phyloP scores from a whole-genome alignment of 176 grass and related monocot species.

The Musa itinerans region DNA sequence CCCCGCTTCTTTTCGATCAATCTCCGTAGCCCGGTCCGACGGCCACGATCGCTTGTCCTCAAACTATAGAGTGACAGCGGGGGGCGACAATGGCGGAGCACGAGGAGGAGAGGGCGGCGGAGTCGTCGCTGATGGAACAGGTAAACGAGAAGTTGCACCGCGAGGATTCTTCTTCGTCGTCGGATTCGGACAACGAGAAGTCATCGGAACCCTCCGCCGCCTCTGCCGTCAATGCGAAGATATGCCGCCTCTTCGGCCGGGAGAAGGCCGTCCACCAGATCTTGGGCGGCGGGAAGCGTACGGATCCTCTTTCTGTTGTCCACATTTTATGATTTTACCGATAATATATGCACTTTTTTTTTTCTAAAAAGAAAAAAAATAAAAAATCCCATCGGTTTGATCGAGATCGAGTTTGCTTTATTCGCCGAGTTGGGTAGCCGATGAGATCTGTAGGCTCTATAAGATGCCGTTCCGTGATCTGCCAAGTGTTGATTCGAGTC shows the following conservation, averaged over 20 bases:
- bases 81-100: constrained; percentile 50
- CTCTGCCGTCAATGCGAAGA: constrained; percentile 11
- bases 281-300: constrained; percentile 76
- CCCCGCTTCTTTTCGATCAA: too few species aligned
- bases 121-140: constrained; percentile 57
- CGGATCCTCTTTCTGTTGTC: not conserved
- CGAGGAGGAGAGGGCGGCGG: constrained; percentile 51
- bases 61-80: not conserved
- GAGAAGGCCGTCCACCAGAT: constrained; percentile 64
- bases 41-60: too few species aligned
- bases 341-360: too few species aligned
- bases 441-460: too few species aligned
- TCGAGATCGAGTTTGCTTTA: not conserved
- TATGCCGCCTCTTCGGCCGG: constrained; percentile 46
- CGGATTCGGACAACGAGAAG: constrained; percentile 71
- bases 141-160: constrained; percentile 52
- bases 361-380: too few species aligned
- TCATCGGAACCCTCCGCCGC: constrained; percentile 19
- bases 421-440: too few species aligned
- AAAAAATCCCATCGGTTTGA: not conserved
- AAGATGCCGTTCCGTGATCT: too few species aligned
- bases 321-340: not conserved
- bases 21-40: too few species aligned
- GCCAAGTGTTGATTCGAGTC: too few species aligned
- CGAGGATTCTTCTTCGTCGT: constrained; percentile 37